Percentiles rank a stretch among this genome's conserved stretches.
These are phyloP conservation scores for Globisporangium nagaii DNA, from an alignment of 352 stramenopile genomes.

Conservation along the genomic window DNA sequence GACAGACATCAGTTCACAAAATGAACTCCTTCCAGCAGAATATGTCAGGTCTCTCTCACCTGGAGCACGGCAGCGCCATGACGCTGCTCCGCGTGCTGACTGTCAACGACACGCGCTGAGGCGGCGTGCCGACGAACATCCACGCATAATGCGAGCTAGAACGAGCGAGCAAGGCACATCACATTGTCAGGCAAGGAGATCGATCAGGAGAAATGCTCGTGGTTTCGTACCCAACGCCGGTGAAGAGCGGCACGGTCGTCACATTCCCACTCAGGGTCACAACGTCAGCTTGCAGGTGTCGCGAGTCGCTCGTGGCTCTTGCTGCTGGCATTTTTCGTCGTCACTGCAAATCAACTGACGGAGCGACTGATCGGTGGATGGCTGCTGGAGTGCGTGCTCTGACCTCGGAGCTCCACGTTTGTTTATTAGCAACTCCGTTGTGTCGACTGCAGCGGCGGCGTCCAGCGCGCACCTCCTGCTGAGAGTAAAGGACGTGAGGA, in stretches of 20 bases:
- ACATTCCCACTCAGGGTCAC: neutral
- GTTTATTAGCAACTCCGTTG: too few species aligned
- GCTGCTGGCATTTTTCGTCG: neutral
- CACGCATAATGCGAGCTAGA: constrained; percentile 57
- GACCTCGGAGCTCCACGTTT: too few species aligned
- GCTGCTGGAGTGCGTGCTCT: too few species aligned
- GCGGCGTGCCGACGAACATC: constrained; percentile 71
- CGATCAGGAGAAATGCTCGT: too few species aligned
- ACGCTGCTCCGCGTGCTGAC: constrained; percentile 68
- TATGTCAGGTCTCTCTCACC: constrained; percentile 16
- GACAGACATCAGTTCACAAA: constrained; percentile 22
- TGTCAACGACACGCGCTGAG: constrained; percentile 71
- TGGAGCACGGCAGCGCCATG: constrained; percentile 71
- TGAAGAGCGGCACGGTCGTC: neutral
- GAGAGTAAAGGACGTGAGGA: too few species aligned
- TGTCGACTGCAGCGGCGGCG: too few species aligned
- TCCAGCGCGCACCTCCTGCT: too few species aligned
- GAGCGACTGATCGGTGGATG: too few species aligned
- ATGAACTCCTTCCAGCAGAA: neutral
- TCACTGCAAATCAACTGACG: too few species aligned
- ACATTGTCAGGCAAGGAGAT: neutral
- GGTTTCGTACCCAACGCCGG: neutral
- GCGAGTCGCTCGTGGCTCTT: neutral
- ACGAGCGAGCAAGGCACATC: neutral
- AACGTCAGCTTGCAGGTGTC: neutral